These are phyloP conservation scores for Tympanopsis confertula DNA, from an alignment of 2,329 filamentous ascomycete species.

Conservation along the genomic window DNA sequence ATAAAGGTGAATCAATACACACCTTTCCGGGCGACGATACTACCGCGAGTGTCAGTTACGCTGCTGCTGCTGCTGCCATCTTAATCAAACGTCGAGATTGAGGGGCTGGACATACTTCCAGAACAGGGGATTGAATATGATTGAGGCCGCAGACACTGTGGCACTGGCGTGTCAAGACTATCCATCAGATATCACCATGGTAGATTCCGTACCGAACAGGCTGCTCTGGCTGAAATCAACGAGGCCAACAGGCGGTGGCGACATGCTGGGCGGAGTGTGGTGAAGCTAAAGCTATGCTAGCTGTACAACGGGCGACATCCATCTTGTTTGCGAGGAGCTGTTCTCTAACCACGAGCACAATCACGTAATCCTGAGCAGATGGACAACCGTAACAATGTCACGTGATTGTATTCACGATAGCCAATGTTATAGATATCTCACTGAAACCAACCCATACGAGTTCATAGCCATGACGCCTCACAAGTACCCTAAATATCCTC, in stretches of 20 bases:
- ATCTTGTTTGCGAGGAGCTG: no score
- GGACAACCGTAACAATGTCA: no score
- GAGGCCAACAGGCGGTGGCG: slow-evolving; percentile 14
- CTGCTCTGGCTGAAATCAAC: slow-evolving; percentile 58
- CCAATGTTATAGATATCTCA: no score
- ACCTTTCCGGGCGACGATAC: slow-evolving; percentile 77
- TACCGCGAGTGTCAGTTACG: slow-evolving; percentile 28
- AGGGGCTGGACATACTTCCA: slow-evolving; percentile 70
- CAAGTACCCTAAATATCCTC: no score
- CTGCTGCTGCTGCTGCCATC: background rate
- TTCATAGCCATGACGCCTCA: no score
- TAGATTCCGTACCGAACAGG: slow-evolving; percentile 43
- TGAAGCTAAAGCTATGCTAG: no score
- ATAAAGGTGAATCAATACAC: slow-evolving; percentile 10
- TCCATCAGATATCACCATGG: slow-evolving; percentile 7
- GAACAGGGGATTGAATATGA: slow-evolving; percentile 95
- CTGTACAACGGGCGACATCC: no score
- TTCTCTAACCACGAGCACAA: no score
- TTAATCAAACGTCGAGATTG: slow-evolving; percentile 5
- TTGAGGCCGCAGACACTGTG: slow-evolving; percentile 67
- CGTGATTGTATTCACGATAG: no score
- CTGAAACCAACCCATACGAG: no score
- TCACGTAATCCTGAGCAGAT: no score
- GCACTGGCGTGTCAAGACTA: slow-evolving; percentile 3
- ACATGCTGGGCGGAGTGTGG: background rate